Conservation (phyloP, 495 filamentous ascomycete genomes). For the Neurospora sp. region DNA sequence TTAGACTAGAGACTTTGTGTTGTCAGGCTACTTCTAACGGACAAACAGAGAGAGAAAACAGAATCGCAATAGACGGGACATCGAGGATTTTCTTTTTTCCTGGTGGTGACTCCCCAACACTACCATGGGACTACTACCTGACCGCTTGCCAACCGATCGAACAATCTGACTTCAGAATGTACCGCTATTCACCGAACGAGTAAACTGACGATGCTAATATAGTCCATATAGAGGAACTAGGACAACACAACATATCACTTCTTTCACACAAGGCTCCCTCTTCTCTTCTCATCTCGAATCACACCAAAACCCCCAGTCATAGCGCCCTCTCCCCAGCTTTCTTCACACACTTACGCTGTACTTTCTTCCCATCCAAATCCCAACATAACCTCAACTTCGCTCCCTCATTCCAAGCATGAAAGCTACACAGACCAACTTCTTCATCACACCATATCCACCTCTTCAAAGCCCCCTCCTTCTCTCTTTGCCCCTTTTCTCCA, state of each 20-base stretch:
- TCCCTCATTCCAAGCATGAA: not conserved
- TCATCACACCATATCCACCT: not conserved
- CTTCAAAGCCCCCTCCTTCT: not conserved
- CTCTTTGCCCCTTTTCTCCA: not conserved
- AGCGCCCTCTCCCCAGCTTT: not conserved
- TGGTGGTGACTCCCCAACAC: no score
- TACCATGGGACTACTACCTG: not conserved
- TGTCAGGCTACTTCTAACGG: not conserved
- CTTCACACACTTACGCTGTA: not conserved
- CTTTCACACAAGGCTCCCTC: not conserved
- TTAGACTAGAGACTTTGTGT: not conserved
- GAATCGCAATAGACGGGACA: not conserved
- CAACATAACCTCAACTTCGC: not conserved
- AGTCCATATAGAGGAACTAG: not conserved
- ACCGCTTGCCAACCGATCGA: not conserved
- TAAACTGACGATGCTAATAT: not conserved
- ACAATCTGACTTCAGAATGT: not conserved
- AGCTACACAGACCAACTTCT: not conserved
- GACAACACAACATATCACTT: not conserved
- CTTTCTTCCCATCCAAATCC: not conserved
- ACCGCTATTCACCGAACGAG: not conserved
- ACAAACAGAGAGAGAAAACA: not conserved
- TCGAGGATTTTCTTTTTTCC: not conserved
- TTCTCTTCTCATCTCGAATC: not conserved
- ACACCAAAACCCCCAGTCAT: not conserved